Evolutionary conservation across 1,139 yeast species (phyloP).

Genomic region (Dujonia santamariae): DNA sequence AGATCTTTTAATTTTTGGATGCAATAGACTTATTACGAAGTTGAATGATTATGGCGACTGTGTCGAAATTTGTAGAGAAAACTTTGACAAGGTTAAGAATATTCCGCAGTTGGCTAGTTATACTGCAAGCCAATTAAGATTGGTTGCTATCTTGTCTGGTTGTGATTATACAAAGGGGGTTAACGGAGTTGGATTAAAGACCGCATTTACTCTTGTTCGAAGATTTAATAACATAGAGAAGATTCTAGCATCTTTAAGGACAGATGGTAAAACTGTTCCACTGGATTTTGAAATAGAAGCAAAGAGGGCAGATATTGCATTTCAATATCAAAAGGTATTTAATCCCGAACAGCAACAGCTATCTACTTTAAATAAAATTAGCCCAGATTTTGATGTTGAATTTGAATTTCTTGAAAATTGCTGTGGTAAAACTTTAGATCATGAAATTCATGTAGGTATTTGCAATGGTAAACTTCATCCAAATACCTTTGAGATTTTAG

Average conservation of each 20-base stretch:
- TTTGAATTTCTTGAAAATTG: constrained; percentile 48
- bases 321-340: constrained; percentile 82
- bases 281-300: constrained; percentile 58
- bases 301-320: constrained; percentile 70
- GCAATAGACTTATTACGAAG: constrained; percentile 72
- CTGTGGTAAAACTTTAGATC: constrained; percentile 57
- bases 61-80: constrained; percentile 58
- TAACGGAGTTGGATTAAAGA: constrained; percentile 74
- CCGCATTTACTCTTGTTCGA: constrained; percentile 64
- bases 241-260: constrained; percentile 53
- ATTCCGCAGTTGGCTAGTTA: constrained; percentile 46
- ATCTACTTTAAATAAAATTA: constrained; percentile 58
- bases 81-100: constrained; percentile 45
- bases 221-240: constrained; percentile 51
- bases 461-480: constrained; percentile 74
- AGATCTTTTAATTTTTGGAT: constrained; percentile 88
- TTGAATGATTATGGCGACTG: constrained; percentile 75
- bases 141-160: constrained; percentile 86
- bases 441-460: constrained; percentile 48
- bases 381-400: constrained; percentile 28
- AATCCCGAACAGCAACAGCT: constrained; percentile 54
- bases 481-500: constrained; percentile 45
- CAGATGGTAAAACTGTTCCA: constrained; percentile 67
- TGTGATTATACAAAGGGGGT: constrained; percentile 94
- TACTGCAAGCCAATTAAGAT: constrained; percentile 58